phyloP scores from a whole-genome alignment of 108 stramenopile species.

The Cyclostephanos invisitatus region DNA sequence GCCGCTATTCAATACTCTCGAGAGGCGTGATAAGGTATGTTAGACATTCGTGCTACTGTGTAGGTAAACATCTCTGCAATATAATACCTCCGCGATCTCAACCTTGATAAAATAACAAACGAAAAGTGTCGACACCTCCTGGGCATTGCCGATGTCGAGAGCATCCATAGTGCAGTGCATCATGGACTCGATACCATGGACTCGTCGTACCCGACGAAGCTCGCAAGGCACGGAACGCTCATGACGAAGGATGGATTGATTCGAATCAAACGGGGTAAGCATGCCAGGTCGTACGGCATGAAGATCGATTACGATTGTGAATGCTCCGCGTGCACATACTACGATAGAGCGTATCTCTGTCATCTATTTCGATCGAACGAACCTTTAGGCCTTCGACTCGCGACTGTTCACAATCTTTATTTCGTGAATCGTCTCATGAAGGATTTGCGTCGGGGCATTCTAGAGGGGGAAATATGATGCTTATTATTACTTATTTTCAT shows the following conservation, averaged over 20 bases:
- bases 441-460: slow-evolving; percentile 40
- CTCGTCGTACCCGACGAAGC: slow-evolving; percentile 61
- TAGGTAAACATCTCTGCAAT: neutral
- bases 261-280: slow-evolving; percentile 41
- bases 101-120: neutral
- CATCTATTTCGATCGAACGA: slow-evolving; percentile 61
- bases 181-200: slow-evolving; percentile 64
- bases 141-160: slow-evolving; percentile 61
- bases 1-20: slow-evolving; percentile 39
- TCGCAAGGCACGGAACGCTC: slow-evolving; percentile 62
- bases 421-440: slow-evolving; percentile 64
- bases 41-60: neutral
- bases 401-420: slow-evolving; percentile 53
- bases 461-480: slow-evolving; percentile 28
- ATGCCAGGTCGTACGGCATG: slow-evolving; percentile 37
- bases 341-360: slow-evolving; percentile 57
- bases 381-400: slow-evolving; percentile 38
- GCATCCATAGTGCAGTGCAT: slow-evolving; percentile 33
- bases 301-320: slow-evolving; percentile 47
- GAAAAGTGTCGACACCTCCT: slow-evolving; percentile 59
- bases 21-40: slow-evolving; percentile 12
- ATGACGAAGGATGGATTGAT: slow-evolving; percentile 47
- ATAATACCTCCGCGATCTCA: slow-evolving; percentile 50
- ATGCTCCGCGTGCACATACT: slow-evolving; percentile 49
- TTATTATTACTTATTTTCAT: neutral